Conservation (phyloP, 1,139 yeast genomes). For the Hanseniaspora uvarum region DNA sequence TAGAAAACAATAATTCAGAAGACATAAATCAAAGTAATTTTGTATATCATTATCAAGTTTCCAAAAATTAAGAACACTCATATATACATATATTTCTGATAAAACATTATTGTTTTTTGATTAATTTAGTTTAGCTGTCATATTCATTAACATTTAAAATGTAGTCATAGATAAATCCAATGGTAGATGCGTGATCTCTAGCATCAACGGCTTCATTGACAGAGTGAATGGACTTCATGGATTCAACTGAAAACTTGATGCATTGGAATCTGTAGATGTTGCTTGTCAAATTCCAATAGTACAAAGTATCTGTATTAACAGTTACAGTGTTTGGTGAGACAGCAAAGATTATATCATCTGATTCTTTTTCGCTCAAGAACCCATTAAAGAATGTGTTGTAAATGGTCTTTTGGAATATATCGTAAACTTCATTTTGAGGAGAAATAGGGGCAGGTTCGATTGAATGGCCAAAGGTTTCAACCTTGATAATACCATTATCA, state of each 20-base stretch:
- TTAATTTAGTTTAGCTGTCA: conserved; percentile 7
- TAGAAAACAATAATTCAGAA: background rate
- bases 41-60: background rate
- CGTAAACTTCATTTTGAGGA: conserved; percentile 41
- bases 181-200: conserved; percentile 45
- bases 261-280: conserved; percentile 38
- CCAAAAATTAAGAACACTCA: background rate
- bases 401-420: conserved; percentile 45
- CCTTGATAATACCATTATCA: conserved; percentile 36
- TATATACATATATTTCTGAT: no score
- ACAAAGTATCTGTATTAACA: conserved; percentile 55
- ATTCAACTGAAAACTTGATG: conserved; percentile 22
- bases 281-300: conserved; percentile 48
- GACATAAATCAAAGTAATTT: background rate
- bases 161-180: conserved; percentile 52
- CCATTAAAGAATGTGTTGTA: conserved; percentile 47
- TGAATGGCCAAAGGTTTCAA: conserved; percentile 29
- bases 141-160: conserved; percentile 33
- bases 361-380: conserved; percentile 27
- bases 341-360: conserved; percentile 34
- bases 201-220: conserved; percentile 48
- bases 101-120: background rate
- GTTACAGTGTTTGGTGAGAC: conserved; percentile 57
- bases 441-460: conserved; percentile 55
- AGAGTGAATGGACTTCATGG: conserved; percentile 38